phyloP scores from a whole-genome alignment of 345 rosid species.

The Cardamine resedifolia region DNA sequence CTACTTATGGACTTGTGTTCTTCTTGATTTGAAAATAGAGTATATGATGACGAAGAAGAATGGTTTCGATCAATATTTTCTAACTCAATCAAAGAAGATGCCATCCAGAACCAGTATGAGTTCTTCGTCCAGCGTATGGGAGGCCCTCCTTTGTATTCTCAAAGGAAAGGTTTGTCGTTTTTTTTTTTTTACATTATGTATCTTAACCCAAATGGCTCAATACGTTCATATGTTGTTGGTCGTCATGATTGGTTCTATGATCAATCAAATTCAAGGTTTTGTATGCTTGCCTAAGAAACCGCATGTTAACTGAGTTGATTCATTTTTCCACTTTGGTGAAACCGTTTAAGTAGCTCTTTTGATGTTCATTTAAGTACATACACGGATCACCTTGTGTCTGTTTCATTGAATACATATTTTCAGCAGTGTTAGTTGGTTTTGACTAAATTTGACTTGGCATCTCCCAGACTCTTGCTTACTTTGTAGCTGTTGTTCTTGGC shows the following conservation, averaged over 20 bases:
- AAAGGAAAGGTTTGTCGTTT: constrained; percentile 58
- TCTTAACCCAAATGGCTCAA: neutral
- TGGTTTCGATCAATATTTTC: constrained; percentile 84
- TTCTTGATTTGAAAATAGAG: constrained; percentile 46
- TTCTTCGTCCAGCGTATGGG: constrained; percentile 97
- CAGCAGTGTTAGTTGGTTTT: neutral
- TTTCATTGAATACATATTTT: neutral
- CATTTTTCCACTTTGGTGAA: no score
- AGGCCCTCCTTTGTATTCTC: constrained; percentile 83
- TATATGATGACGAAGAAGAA: constrained; percentile 80
- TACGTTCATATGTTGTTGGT: neutral
- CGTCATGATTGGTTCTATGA: neutral
- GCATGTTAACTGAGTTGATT: neutral
- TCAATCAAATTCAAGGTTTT: no score
- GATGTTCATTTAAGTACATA: neutral
- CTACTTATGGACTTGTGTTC: neutral
- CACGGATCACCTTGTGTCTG: neutral
- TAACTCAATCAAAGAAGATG: constrained; percentile 77
- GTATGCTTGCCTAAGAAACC: neutral
- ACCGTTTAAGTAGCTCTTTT: neutral
- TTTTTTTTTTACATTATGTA: neutral
- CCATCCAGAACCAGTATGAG: constrained; percentile 86
- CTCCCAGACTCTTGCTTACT: constrained; percentile 10
- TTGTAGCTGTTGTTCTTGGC: neutral
- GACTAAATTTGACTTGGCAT: constrained; percentile 23